These are phyloP conservation scores for Mimosa pudica DNA, from an alignment of 306 rosid species.

Conservation along the genomic window DNA sequence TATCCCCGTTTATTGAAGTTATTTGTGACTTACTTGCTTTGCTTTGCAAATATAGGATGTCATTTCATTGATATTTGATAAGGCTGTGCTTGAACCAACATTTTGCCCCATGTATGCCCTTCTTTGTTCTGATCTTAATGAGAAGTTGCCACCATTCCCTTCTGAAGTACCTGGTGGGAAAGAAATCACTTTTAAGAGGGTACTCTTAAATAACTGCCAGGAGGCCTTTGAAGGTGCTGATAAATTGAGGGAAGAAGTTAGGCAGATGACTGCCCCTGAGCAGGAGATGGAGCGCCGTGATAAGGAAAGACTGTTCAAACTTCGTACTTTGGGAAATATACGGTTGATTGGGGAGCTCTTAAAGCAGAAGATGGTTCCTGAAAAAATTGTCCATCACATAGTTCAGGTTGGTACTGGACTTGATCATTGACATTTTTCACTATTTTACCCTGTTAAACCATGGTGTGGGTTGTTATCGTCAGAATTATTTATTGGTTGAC, in stretches of 20 bases:
- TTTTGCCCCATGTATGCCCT: slow-evolving; percentile 98
- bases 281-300: slow-evolving; percentile 85
- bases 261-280: slow-evolving; percentile 87
- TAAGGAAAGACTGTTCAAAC: slow-evolving; percentile 75
- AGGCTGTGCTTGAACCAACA: slow-evolving; percentile 97
- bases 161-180: slow-evolving; percentile 88
- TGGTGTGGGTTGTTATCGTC: slow-evolving; percentile 23
- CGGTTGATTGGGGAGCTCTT: slow-evolving; percentile 97
- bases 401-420: slow-evolving; percentile 64
- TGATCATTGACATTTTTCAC: slow-evolving; percentile 9
- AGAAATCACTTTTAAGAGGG: slow-evolving; percentile 85
- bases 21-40: slow-evolving; percentile 36
- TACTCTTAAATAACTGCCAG: slow-evolving; percentile 87
- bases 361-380: slow-evolving; percentile 99
- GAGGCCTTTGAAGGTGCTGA: slow-evolving; percentile 99
- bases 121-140: slow-evolving; percentile 83
- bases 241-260: slow-evolving; percentile 75
- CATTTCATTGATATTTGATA: slow-evolving; percentile 83
- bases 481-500: slow-evolving; percentile 23
- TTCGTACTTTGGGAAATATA: slow-evolving; percentile 97
- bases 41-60: slow-evolving; percentile 68
- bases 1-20: not conserved
- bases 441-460: slow-evolving; percentile 21
- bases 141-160: slow-evolving; percentile 85
- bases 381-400: slow-evolving; percentile 95